phyloP scores from a whole-genome alignment of 176 grass and related monocot species.

The Paspalum vaginatum region DNA sequence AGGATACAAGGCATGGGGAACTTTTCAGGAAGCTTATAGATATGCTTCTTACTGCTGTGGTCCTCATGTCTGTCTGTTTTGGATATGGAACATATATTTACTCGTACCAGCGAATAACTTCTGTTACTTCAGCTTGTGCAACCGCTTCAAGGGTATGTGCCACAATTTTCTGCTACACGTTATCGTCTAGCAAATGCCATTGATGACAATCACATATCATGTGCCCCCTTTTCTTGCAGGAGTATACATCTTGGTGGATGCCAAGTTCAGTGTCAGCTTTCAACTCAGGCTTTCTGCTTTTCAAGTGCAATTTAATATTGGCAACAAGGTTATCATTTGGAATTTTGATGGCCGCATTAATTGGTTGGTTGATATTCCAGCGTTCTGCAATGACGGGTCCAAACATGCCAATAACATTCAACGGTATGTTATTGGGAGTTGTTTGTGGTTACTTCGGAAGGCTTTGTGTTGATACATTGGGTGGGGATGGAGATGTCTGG shows the following conservation, averaged over 20 bases:
- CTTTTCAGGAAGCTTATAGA: constrained; percentile 75
- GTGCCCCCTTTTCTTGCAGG: constrained; percentile 49
- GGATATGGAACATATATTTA: constrained; percentile 79
- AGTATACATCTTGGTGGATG: constrained; percentile 82
- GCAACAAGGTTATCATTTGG: constrained; percentile 61
- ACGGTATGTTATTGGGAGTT: constrained; percentile 66
- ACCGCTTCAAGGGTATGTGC: constrained; percentile 55
- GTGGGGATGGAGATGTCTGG: constrained; percentile 76
- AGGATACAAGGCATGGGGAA: constrained; percentile 64
- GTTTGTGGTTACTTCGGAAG: constrained; percentile 79
- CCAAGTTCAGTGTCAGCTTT: constrained; percentile 72
- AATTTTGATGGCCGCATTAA: constrained; percentile 67
- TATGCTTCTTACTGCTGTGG: constrained; percentile 73
- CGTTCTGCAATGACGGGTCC: constrained; percentile 57
- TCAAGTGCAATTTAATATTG: constrained; percentile 75
- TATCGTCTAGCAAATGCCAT: constrained; percentile 13
- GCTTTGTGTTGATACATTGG: constrained; percentile 74
- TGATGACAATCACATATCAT: not conserved
- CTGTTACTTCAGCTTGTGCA: constrained; percentile 67
- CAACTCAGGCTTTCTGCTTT: constrained; percentile 54
- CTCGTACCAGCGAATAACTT: constrained; percentile 74
- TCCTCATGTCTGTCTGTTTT: constrained; percentile 79
- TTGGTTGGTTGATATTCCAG: constrained; percentile 72
- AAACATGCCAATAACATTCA: constrained; percentile 90
- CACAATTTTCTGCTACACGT: not conserved